A percentile compares a stretch with the other conserved stretches of the same genome.
phyloP scores from a whole-genome alignment of 2,329 filamentous ascomycete genomes.

The Claviceps fusiformis region DNA sequence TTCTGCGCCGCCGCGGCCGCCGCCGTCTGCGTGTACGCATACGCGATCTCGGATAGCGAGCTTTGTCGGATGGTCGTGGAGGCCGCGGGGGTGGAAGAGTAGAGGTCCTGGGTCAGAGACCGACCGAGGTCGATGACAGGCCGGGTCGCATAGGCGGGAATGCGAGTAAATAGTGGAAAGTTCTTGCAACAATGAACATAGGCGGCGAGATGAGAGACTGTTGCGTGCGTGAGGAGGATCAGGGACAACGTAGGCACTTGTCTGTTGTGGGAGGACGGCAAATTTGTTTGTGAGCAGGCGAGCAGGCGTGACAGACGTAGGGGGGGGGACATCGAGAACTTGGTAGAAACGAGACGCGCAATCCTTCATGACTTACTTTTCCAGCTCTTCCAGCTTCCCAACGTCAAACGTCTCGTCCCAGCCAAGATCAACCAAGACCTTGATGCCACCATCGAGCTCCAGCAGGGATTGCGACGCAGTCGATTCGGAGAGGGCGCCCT shows the following conservation, averaged over 20 bases:
- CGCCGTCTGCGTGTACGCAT: slow-evolving; percentile 38
- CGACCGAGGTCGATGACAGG: slow-evolving; percentile 89
- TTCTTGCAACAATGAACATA: slow-evolving; percentile 97
- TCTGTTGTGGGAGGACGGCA: slow-evolving; percentile 30
- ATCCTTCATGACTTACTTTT: slow-evolving; percentile 50
- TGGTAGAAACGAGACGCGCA: background rate
- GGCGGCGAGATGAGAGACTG: slow-evolving; percentile 78
- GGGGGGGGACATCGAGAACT: background rate
- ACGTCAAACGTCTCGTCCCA: slow-evolving; percentile 90
- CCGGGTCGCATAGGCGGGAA: slow-evolving; percentile 87
- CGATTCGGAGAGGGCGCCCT: slow-evolving; percentile 80
- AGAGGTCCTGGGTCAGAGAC: slow-evolving; percentile 82
- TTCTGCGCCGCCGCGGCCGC: slow-evolving; percentile 32
- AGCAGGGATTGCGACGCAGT: slow-evolving; percentile 87
- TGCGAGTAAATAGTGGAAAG: slow-evolving; percentile 78
- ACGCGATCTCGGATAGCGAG: slow-evolving; percentile 52
- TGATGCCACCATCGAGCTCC: slow-evolving; percentile 92
- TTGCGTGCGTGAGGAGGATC: slow-evolving; percentile 89
- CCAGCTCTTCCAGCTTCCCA: slow-evolving; percentile 69
- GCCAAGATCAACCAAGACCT: slow-evolving; percentile 85
- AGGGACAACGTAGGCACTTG: slow-evolving; percentile 85
- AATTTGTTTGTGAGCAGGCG: slow-evolving; percentile 3
- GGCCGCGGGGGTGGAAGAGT: slow-evolving; percentile 77
- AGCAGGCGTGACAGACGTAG: background rate
- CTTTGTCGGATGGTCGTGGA: slow-evolving; percentile 66